phyloP scores from a whole-genome alignment of 1,284 basidiomycete genomes.

The Cerrena zonata region DNA sequence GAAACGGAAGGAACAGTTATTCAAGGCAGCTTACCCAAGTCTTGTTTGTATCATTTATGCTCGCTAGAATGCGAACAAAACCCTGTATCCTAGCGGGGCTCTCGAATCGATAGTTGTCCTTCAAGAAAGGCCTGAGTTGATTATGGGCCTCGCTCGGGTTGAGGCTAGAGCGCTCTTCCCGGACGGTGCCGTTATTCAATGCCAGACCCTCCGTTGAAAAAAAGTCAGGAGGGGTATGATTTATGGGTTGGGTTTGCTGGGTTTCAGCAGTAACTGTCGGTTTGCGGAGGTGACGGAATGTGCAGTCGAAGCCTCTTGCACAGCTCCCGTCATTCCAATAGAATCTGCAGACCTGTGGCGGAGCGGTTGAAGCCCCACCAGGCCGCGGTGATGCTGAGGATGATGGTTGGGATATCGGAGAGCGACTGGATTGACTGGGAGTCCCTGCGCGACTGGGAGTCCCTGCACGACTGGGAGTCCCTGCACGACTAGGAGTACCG shows the following conservation, averaged over 20 bases:
- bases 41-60: conserved; percentile 39
- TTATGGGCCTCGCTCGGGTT: conserved; percentile 46
- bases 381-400: not conserved
- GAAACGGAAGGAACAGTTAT: not conserved
- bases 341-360: conserved; percentile 39
- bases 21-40: conserved; percentile 40
- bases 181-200: conserved; percentile 26
- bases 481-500: not conserved
- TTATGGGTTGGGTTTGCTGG: conserved; percentile 1
- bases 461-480: not conserved
- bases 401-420: not conserved
- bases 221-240: conserved; percentile 35
- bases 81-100: conserved; percentile 36
- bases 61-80: conserved; percentile 44
- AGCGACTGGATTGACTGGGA: not conserved
- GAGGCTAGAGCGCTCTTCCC: conserved; percentile 30
- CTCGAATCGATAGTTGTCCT: conserved; percentile 39
- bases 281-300: conserved; percentile 33
- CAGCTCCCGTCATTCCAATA: conserved; percentile 50
- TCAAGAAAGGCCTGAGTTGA: conserved; percentile 38
- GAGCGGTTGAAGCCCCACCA: conserved; percentile 16
- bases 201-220: conserved; percentile 40
- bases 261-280: conserved; percentile 9
- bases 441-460: not conserved
- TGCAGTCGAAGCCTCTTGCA: conserved; percentile 41